Percentiles rank a stretch among this genome's conserved stretches.
phyloP scores from a whole-genome alignment of 306 rosid species.

The Vicia faba region DNA sequence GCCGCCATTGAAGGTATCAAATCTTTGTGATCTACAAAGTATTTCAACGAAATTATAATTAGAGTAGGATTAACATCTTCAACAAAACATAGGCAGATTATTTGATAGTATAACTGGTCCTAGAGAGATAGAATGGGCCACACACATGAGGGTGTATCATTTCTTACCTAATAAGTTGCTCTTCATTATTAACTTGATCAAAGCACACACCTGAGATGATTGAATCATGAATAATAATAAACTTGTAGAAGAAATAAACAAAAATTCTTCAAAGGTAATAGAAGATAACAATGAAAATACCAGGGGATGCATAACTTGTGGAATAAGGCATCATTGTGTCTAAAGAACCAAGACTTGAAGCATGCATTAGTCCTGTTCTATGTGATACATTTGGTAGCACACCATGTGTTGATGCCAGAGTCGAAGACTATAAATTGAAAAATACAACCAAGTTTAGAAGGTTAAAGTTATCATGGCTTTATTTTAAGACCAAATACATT shows the following conservation, averaged over 20 bases:
- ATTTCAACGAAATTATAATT: conserved; percentile 6
- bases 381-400: conserved; percentile 38
- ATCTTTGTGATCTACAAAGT: conserved; percentile 48
- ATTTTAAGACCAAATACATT: too few relatives aligned
- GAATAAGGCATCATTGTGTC: conserved; percentile 47
- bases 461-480: too few relatives aligned
- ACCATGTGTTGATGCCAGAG: conserved; percentile 45
- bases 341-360: conserved; percentile 49
- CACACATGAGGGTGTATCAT: too few relatives aligned
- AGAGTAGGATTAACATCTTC: conserved; percentile 3
- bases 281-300: conserved; percentile 48
- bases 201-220: conserved; percentile 54
- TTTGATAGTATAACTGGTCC: not conserved
- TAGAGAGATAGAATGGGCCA: too few relatives aligned
- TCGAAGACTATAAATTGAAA: conserved; percentile 50
- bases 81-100: not conserved
- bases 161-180: conserved; percentile 51
- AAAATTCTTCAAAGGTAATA: conserved; percentile 17
- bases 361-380: conserved; percentile 44
- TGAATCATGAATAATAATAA: conserved; percentile 26
- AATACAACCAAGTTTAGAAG: conserved; percentile 22
- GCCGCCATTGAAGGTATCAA: conserved; percentile 37
- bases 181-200: conserved; percentile 49
- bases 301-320: conserved; percentile 42
- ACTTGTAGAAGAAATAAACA: conserved; percentile 21